A percentile compares a stretch with the other conserved stretches of the same genome.
Conservation (phyloP, 202 grass and related monocot species). For the Saccharum hybrid region DNA sequence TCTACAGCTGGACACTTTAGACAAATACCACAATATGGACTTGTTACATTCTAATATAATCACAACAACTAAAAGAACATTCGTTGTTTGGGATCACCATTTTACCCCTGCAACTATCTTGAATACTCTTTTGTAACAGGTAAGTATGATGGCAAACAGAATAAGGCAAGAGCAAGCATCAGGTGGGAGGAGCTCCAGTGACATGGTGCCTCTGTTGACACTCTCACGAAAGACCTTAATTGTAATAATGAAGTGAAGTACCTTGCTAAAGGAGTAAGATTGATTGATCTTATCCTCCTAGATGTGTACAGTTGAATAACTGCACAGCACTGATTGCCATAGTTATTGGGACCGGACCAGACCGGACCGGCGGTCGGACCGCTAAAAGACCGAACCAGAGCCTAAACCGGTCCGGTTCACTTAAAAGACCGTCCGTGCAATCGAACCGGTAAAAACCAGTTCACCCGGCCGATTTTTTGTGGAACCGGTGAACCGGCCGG, state of each 20-base stretch:
- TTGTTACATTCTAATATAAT: not conserved
- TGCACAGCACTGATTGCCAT: not conserved
- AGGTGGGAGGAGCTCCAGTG: not conserved
- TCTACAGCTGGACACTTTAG: not conserved
- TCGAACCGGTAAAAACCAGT: too few species aligned
- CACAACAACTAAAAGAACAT: not conserved
- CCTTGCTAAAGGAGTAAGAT: conserved; percentile 1
- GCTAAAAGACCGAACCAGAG: too few species aligned
- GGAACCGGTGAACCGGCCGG: too few species aligned
- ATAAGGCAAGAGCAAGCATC: not conserved
- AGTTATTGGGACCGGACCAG: too few species aligned
- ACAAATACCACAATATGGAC: not conserved
- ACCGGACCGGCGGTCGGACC: too few species aligned
- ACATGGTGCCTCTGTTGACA: not conserved
- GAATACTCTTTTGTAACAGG: not conserved
- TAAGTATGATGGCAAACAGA: not conserved
- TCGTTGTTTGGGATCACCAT: not conserved
- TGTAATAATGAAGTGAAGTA: not conserved
- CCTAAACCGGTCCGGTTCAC: too few species aligned
- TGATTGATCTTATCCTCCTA: not conserved
- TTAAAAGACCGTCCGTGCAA: too few species aligned
- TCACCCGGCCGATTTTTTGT: too few species aligned
- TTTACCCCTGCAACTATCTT: not conserved
- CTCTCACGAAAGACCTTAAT: not conserved
- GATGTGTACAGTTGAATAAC: not conserved